These are phyloP conservation scores for Gilbertella persicaria DNA, from an alignment of 371 early-diverging fungal species.

Conservation along the genomic window DNA sequence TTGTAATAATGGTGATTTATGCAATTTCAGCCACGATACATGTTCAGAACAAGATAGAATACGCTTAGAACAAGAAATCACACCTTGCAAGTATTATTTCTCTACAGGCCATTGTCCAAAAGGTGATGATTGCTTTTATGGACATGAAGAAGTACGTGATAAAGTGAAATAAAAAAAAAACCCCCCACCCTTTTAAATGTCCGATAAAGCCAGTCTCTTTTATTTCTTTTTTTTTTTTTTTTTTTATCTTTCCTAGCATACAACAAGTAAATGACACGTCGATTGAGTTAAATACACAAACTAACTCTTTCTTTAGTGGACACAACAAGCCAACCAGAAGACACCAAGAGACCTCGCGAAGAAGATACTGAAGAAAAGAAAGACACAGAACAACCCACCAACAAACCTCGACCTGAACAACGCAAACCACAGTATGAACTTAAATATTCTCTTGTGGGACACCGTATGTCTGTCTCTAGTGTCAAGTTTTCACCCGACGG, in stretches of 20 bases:
- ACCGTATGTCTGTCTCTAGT: constrained; percentile 92
- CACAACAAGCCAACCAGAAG: constrained; percentile 5
- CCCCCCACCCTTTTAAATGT: too few relatives aligned
- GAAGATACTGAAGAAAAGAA: constrained; percentile 17
- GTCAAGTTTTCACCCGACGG: constrained; percentile 99
- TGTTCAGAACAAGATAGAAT: constrained; percentile 4
- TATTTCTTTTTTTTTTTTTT: too few relatives aligned
- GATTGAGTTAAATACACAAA: too few relatives aligned
- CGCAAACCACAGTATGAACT: constrained; percentile 86
- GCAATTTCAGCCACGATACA: constrained; percentile 30
- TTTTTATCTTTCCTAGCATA: too few relatives aligned
- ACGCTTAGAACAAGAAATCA: constrained; percentile 12
- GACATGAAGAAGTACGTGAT: constrained; percentile 18
- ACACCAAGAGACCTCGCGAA: constrained; percentile 17
- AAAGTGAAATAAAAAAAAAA: too few relatives aligned
- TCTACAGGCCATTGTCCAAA: constrained; percentile 9
- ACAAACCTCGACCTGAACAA: constrained; percentile 26
- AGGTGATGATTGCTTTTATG: constrained; percentile 29
- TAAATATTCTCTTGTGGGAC: constrained; percentile 89
- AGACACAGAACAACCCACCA: constrained; percentile 11
- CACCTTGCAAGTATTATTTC: constrained; percentile 23
- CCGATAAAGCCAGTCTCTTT: too few relatives aligned
- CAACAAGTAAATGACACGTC: too few relatives aligned
- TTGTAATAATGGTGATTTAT: constrained; percentile 33
- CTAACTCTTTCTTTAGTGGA: constrained; percentile 8